phyloP scores from a whole-genome alignment of 768 basidiomycete species.

The Nidularia sp. region DNA sequence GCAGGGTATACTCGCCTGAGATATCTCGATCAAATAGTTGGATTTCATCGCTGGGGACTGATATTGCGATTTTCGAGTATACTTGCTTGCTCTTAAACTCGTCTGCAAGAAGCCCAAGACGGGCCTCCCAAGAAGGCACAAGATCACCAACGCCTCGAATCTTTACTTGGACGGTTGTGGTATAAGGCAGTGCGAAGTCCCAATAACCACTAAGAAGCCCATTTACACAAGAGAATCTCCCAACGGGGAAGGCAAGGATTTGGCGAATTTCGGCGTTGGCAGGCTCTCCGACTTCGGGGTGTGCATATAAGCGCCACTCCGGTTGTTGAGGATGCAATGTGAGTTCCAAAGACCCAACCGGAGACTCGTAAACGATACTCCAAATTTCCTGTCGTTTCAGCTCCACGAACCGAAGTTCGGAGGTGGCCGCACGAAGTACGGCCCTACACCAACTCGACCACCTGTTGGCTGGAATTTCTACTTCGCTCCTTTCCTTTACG shows the following conservation, averaged over 20 bases:
- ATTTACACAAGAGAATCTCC: constrained; percentile 55
- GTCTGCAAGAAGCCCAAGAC: constrained; percentile 66
- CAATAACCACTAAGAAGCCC: constrained; percentile 68
- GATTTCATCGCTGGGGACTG: constrained; percentile 44
- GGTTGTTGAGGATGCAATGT: constrained; percentile 70
- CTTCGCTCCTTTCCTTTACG: constrained; percentile 34
- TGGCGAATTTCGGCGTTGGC: constrained; percentile 79
- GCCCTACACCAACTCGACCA: constrained; percentile 73
- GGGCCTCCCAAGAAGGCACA: constrained; percentile 82
- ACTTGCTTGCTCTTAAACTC: constrained; percentile 67
- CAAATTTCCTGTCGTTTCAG: constrained; percentile 87
- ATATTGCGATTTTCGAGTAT: constrained; percentile 60
- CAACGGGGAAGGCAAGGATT: constrained; percentile 71
- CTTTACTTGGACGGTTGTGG: constrained; percentile 50
- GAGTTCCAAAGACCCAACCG: constrained; percentile 69
- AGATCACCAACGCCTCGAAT: constrained; percentile 64
- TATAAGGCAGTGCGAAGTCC: constrained; percentile 75
- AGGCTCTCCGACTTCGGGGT: constrained; percentile 61
- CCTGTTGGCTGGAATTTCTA: constrained; percentile 44
- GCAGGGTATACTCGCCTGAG: constrained; percentile 71
- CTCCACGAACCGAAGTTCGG: constrained; percentile 78
- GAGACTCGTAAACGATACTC: constrained; percentile 75
- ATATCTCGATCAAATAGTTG: constrained; percentile 71
- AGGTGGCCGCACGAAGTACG: constrained; percentile 51
- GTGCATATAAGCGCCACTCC: constrained; percentile 84